Conservation (phyloP, 768 basidiomycete species). For the Boletus tomentosulus region DNA sequence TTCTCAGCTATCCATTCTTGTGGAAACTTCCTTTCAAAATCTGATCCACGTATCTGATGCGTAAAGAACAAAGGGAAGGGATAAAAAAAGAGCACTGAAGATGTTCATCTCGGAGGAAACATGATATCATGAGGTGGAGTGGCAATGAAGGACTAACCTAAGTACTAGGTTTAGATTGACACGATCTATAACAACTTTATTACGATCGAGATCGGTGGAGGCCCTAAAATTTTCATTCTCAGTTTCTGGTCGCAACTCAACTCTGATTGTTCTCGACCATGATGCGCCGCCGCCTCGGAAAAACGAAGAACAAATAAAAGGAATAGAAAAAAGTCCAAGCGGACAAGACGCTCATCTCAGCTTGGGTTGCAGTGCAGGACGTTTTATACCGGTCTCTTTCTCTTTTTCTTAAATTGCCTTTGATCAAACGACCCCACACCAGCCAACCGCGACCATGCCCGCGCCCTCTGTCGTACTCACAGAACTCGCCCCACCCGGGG, state of each 20-base stretch:
- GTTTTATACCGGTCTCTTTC: neutral
- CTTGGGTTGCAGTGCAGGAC: neutral
- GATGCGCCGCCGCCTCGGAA: neutral
- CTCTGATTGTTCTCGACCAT: too few species aligned
- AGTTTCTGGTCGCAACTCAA: neutral
- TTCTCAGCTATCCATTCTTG: too few species aligned
- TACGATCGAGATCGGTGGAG: too few species aligned
- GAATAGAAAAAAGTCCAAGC: neutral
- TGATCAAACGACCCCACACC: neutral
- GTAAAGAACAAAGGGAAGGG: too few species aligned
- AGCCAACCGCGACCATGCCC: neutral
- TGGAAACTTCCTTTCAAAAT: too few species aligned
- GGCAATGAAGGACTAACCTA: too few species aligned
- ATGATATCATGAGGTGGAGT: too few species aligned
- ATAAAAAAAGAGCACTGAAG: too few species aligned
- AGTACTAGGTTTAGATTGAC: too few species aligned
- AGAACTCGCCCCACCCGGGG: neutral
- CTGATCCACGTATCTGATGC: too few species aligned
- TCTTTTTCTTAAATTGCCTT: neutral
- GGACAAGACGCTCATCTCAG: neutral
- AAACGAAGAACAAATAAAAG: neutral
- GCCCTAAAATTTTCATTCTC: neutral
- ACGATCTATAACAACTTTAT: too few species aligned
- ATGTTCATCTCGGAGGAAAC: too few species aligned
- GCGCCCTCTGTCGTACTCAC: constrained; percentile 3